A percentile compares a stretch with the other conserved stretches of the same genome.
Conservation (phyloP, 2,329 filamentous ascomycete species). For the Coniochaeta prunicola region DNA sequence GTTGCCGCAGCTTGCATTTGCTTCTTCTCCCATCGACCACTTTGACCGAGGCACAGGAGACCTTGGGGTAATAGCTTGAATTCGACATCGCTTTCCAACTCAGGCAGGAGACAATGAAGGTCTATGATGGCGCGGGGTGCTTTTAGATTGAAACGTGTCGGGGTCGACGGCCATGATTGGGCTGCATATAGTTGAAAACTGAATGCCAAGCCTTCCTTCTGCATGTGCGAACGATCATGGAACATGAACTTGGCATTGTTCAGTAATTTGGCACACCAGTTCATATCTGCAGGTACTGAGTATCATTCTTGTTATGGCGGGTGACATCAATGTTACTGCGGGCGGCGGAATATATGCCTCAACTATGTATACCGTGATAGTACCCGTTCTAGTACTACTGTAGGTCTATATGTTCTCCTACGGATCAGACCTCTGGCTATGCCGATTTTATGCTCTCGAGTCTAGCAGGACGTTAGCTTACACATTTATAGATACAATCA, state of each 20-base stretch:
- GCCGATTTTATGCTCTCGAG: no score
- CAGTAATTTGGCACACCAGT: not conserved
- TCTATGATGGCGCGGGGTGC: not conserved
- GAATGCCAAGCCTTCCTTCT: not conserved
- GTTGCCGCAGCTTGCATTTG: not conserved
- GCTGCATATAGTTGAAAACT: not conserved
- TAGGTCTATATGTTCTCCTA: no score
- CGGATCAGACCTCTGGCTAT: no score
- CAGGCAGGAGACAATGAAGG: not conserved
- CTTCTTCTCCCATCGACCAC: not conserved
- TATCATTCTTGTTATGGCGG: not conserved
- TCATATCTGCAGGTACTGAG: not conserved
- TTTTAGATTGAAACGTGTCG: not conserved
- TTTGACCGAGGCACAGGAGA: not conserved
- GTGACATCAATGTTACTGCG: not conserved
- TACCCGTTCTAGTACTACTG: no score
- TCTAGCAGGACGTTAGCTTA: no score
- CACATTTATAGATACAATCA: no score
- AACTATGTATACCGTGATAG: no score
- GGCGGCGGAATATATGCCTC: not conserved
- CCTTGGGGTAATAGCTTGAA: not conserved
- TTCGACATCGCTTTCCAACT: not conserved
- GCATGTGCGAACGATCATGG: not conserved
- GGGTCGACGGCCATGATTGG: not conserved
- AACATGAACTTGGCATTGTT: not conserved